Evolutionary conservation across 2,329 filamentous ascomycete species (phyloP), one percentile per base, ranked within the genome.

Genomic region (Ilyonectria sp.): DNA sequence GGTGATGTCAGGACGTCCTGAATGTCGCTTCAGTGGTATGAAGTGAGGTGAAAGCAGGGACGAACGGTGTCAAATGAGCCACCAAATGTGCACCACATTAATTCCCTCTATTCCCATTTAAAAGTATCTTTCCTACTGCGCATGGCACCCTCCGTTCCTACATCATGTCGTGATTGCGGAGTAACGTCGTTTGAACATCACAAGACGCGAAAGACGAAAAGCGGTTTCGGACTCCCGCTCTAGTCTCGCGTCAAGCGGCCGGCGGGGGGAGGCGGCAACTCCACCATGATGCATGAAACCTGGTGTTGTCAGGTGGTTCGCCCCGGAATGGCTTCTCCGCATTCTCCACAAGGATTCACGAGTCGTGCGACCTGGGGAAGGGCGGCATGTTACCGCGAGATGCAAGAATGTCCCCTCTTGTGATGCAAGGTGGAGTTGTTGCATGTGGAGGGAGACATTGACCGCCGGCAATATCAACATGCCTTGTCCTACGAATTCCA

Each of bases 241-340:
- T 43, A 43, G 40, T 15, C 8, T 43, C 15, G 40, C 15, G 17
- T 19, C 6, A n/a, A 43, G n/a, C 15, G 8, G 40, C n/a, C 40
- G 46, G 31, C 64, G 67, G 67, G 67, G 67, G 54, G 53, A 59
- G 58, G 67, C 67, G 67, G 67, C 67, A 69, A 54, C 47, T 58
- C 67, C 67, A 69, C 67, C 53, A 47, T 44, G 23, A 15, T 17
- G 10, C 35, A 13, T 56, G 15, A 17, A 47, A 17, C 26, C 17
- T 33, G 17, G 17, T 19, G 29, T 17, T 52, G 49, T 52, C 49
- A 52, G 49, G 7, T 52, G 31, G 33, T 53, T 40, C 7, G n/a
- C 19, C 31, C 50, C 50, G 11, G 49, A 35, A n/a, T n/a, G 26
- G 29, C 53, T 54, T 37, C 60, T 67, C 67, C 64, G 52, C 63